A percentile compares a stretch with the other conserved stretches of the same genome.
Conservation (phyloP, 148 eudicot genomes). For the Persicaria maculosa region DNA sequence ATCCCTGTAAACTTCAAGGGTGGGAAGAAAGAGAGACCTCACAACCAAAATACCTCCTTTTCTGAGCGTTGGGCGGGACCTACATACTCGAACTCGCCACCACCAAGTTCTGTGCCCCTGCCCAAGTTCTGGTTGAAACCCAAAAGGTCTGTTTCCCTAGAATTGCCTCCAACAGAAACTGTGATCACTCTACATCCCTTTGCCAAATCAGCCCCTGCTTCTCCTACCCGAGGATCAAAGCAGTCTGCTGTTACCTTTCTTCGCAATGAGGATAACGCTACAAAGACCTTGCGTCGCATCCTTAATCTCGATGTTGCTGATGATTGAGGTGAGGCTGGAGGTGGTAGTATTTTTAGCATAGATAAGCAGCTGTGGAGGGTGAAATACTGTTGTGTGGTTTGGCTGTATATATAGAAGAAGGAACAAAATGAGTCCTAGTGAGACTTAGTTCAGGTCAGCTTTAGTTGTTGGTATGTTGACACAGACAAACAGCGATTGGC, state of each 20-base stretch:
- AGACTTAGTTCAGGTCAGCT: constrained; percentile 9
- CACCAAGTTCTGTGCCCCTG: constrained; percentile 59
- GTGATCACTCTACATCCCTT: constrained; percentile 27
- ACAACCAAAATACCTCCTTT: constrained; percentile 16
- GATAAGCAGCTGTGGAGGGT: constrained; percentile 16
- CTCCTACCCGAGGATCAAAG: constrained; percentile 40
- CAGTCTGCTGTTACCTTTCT: constrained; percentile 22
- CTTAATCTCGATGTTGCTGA: constrained; percentile 55
- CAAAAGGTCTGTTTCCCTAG: constrained; percentile 48
- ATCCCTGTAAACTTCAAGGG: constrained; percentile 25
- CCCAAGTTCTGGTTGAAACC: constrained; percentile 48
- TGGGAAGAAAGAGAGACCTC: constrained; percentile 16
- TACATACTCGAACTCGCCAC: constrained; percentile 54
- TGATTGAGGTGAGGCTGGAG: constrained; percentile 27
- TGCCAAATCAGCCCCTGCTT: constrained; percentile 63
- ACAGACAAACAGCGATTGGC: constrained; percentile 12
- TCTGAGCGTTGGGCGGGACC: constrained; percentile 72
- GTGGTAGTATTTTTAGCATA: constrained; percentile 33
- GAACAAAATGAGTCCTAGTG: constrained; percentile 2
- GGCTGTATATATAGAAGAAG: constrained; percentile 28
- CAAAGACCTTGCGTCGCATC: constrained; percentile 62
- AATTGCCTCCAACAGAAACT: constrained; percentile 33
- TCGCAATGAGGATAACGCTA: constrained; percentile 40
- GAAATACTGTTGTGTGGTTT: constrained; percentile 14
- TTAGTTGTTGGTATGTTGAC: not conserved